Evolutionary conservation across 1,284 basidiomycete species (phyloP).

Genomic region (Rhodofomes roseus): DNA sequence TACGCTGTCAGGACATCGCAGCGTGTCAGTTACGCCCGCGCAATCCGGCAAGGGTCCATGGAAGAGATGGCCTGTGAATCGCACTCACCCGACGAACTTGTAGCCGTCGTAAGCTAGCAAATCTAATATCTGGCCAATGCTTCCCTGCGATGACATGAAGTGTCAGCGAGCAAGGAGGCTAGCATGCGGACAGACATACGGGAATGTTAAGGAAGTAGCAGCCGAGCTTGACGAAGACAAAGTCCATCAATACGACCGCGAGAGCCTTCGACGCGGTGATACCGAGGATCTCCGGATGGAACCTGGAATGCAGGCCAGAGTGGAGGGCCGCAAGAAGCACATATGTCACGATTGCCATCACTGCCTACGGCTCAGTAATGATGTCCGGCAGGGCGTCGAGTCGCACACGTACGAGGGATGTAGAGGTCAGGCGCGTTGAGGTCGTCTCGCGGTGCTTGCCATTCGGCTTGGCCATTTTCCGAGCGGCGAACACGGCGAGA

Average conservation of each 20-base stretch:
- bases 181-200: slow-evolving; percentile 11
- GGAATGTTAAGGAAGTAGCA: slow-evolving; percentile 67
- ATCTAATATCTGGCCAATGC: slow-evolving; percentile 68
- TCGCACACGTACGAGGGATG: slow-evolving; percentile 74
- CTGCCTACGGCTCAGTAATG: slow-evolving; percentile 36
- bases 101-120: slow-evolving; percentile 88
- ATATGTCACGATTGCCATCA: slow-evolving; percentile 96
- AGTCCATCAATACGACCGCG: slow-evolving; percentile 81
- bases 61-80: no score
- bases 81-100: slow-evolving; percentile 89
- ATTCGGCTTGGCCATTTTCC: slow-evolving; percentile 74
- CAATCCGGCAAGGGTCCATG: neutral
- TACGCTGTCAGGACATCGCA: slow-evolving; percentile 43
- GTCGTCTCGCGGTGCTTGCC: slow-evolving; percentile 88
- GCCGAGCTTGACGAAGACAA: slow-evolving; percentile 84
- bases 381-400: neutral
- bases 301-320: slow-evolving; percentile 79
- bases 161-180: neutral
- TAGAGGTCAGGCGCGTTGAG: slow-evolving; percentile 96
- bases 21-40: neutral
- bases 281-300: slow-evolving; percentile 90
- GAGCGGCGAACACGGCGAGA: slow-evolving; percentile 59
- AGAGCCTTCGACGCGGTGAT: slow-evolving; percentile 82
- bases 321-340: slow-evolving; percentile 86
- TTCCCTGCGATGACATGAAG: slow-evolving; percentile 15